Evolutionary conservation across 2,329 filamentous ascomycete species (phyloP), one percentile per base, ranked within the genome.

Genomic region (Cladobotryum protrusum): DNA sequence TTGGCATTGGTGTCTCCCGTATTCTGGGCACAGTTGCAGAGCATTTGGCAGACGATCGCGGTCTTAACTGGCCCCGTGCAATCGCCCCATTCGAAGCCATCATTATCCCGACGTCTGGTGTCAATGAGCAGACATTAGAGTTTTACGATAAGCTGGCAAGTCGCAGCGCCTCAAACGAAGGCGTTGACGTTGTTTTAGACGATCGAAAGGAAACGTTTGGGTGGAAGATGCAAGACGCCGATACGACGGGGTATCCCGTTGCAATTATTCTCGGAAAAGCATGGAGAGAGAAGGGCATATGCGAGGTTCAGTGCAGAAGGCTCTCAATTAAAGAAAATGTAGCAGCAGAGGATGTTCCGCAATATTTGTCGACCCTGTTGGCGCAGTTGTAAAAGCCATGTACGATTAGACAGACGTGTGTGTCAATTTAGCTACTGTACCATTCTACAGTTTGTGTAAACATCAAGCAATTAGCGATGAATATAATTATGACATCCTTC

Each of bases 191-290:
- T 2, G 74, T 89, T 2, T 67, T 95, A 1, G 90, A 95, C 64
- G 90, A 96, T 66, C 76, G 86, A 15, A 63, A 72, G 11, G 77
- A 81, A 57, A 72, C 78, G 1, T 74, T 96, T 53, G 79, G 82
- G 3, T 96, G 89, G 88, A 97, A 95, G 66, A 73, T 97, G 62
- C 83, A 82, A 35, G 93, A 99, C 69, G 93, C 92, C 1, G 91
- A 97, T 66, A 65, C 93, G 51, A 81, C 92, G 48, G 93, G 93
- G 3, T 96, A 95, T 64, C 92, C 92, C 0, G 75, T 97, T 12
- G 75, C 92, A 8, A 74, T 96, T 12, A 76, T 96, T 2, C 67
- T 97, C 32, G 92, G 92, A 0, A 85, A 79, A 54, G 73, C 72
- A 3, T 95, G 87, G 85, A 71, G 61, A 41, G 69, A 77, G 35